Conservation (phyloP, 306 rosid genomes). For the Erythrophleum fordii region DNA sequence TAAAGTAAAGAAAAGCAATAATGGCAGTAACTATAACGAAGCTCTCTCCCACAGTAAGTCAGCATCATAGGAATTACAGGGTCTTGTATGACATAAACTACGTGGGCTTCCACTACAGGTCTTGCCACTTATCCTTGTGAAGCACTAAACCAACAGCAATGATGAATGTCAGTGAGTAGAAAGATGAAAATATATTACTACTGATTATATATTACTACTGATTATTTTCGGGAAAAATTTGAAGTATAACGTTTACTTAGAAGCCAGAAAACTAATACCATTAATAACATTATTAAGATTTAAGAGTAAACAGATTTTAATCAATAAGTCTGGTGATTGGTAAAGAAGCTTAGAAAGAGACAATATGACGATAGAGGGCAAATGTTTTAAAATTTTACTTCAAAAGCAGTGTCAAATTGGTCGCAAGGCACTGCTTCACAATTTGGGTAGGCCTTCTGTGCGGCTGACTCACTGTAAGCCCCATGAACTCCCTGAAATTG, state of each 20-base stretch:
- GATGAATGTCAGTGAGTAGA: neutral
- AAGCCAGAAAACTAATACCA: neutral
- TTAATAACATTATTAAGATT: neutral
- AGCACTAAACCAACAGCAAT: slow-evolving; percentile 27
- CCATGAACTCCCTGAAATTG: slow-evolving; percentile 83
- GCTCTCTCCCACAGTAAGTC: neutral
- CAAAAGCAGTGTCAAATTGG: slow-evolving; percentile 89
- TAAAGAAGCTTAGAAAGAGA: neutral
- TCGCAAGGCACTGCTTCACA: slow-evolving; percentile 98
- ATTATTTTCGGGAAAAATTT: neutral
- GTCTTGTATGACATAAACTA: slow-evolving; percentile 14
- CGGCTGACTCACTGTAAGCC: slow-evolving; percentile 93
- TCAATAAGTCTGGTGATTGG: neutral
- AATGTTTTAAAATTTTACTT: slow-evolving; percentile 47
- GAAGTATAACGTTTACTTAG: neutral
- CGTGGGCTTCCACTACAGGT: neutral
- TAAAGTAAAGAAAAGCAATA: neutral
- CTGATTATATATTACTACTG: neutral
- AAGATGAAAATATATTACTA: slow-evolving; percentile 1
- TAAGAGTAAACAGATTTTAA: neutral
- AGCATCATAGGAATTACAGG: neutral
- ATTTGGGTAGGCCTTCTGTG: slow-evolving; percentile 90
- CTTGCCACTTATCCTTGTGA: neutral
- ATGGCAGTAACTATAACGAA: neutral
- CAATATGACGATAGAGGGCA: neutral